Base-by-base conservation (phyloP, 768 basidiomycete genomes). In the Porphyrellus cyaneotinctus region DNA sequence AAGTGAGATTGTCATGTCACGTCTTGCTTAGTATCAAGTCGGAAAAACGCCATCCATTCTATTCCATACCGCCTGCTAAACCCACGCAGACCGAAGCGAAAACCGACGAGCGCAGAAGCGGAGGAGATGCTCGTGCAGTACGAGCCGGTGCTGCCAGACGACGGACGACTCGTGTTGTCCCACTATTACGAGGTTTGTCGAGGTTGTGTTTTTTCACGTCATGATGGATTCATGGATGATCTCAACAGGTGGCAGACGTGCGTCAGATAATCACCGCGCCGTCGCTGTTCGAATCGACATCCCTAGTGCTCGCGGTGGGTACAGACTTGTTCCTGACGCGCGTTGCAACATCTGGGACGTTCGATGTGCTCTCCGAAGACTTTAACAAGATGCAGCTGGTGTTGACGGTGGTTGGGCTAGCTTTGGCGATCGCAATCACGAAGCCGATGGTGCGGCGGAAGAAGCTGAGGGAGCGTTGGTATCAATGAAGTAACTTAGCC, bases 361-460 rank as follows among this genome's bases (percentile, higher is more conserved):
- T 98, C 62, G 95, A 98, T 64, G 84, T 97, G 23, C 79, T 98
- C 9, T 91, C 81, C 61, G 88, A 94, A 68, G 85, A 76, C 63
- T 98, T 98, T 70, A 97, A 97, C 75, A 97, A 97, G 74, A 77
- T 74, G 1, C 95, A 98, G 69, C 76, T 98, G 22, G 82, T 95
- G 57, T 70, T 93, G 26, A 97, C 93, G 2, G 82, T 95, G 31
- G 68, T 73, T 1, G 91, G 80, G 0, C 67, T 98, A 53, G 78
- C 74, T 3, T 61, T 81, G 6, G 95, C 86, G n/a, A 90, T 97
- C 56, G 67, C 83, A n/a, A 66, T 94, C 33, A 84, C 85, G 20
- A 84, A 81, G 66, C 93, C 93, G 30, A 89, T 95, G 74, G 91
- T 95, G 22, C 70, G 69, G 59, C 71, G 78, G 65, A 91, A 88